These are phyloP conservation scores for slime mould (Dictyostelium discoideum) DNA, from an alignment of 78 protist genomes.

Conservation along the genomic window dicty_2.7 NC_007090.3:3024001-3024500, in stretches of 20 bases:
- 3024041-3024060: no score
- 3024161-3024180: slow-evolving; percentile 60
- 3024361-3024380: neutral
- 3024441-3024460: slow-evolving; percentile 43
- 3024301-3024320: slow-evolving; percentile 50
- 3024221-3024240: neutral
- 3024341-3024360: neutral
- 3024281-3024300: slow-evolving; percentile 27
- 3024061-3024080: no score
- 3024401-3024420: neutral
- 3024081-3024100: neutral
- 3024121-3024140: slow-evolving; percentile 49
- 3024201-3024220: slow-evolving; percentile 9
- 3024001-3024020: slow-evolving; percentile 26
- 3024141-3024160: neutral
- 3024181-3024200: slow-evolving; percentile 46
- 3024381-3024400: neutral
- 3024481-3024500: slow-evolving; percentile 1
- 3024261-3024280: neutral
- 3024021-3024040: neutral
- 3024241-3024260: neutral
- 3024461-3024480: slow-evolving; percentile 41
- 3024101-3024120: slow-evolving; percentile 17
- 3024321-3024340: slow-evolving; percentile 3
- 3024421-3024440: neutral